Conservation (phyloP, 83 land plant genomes). For the Picea mariana region DNA sequence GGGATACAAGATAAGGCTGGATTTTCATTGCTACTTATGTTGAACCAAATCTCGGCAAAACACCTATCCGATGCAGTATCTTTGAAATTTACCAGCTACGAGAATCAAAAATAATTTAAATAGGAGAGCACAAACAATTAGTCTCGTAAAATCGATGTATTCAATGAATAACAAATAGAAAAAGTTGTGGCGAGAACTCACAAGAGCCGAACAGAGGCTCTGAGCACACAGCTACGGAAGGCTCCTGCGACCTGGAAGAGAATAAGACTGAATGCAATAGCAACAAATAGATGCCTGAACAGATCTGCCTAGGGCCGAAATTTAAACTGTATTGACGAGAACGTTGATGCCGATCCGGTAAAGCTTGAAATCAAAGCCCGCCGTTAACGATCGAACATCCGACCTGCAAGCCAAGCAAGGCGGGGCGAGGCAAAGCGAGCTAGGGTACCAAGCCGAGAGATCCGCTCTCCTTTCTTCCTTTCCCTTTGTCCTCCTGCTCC, state of each 20-base stretch:
- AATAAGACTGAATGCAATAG: neutral
- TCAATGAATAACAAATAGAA: neutral
- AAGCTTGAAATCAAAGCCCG: neutral
- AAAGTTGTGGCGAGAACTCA: conserved; percentile 4
- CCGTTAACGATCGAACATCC: neutral
- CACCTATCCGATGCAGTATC: neutral
- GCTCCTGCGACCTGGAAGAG: conserved; percentile 2
- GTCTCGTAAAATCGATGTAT: neutral
- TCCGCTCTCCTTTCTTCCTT: neutral
- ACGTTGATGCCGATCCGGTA: neutral
- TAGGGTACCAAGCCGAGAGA: conserved; percentile 10
- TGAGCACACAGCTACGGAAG: neutral
- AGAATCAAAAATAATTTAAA: neutral
- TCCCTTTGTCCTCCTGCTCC: neutral
- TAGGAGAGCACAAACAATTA: too few relatives aligned
- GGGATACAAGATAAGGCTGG: neutral
- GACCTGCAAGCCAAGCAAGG: neutral
- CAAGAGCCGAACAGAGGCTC: neutral
- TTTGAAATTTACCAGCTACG: neutral
- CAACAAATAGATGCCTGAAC: neutral
- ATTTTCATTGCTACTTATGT: neutral
- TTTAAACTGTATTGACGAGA: neutral
- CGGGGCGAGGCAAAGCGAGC: neutral
- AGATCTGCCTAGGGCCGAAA: conserved; percentile 14
- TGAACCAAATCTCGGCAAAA: neutral